A percentile compares a stretch with the other conserved stretches of the same genome.
phyloP scores from a whole-genome alignment of 306 rosid genomes.

The Alnus rubra region DNA sequence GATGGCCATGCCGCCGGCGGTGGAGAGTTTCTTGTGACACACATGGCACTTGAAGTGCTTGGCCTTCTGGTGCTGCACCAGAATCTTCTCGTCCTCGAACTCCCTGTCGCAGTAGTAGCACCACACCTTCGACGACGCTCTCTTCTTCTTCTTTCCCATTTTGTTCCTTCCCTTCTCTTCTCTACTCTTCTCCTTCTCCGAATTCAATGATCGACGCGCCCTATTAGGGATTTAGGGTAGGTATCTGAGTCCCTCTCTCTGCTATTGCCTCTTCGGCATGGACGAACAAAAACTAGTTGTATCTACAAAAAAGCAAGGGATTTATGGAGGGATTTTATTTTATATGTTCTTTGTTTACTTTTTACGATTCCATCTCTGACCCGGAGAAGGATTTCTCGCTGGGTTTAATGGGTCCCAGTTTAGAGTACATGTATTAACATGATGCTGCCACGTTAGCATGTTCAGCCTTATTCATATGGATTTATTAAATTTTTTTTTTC shows the following conservation, averaged over 20 bases:
- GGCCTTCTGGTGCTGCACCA: conserved; percentile 99
- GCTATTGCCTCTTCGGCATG: too few species aligned
- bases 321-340: too few species aligned
- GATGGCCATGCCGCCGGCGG: conserved; percentile 98
- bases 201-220: neutral
- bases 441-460: too few species aligned
- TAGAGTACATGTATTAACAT: too few species aligned
- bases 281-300: neutral
- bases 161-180: neutral
- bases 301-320: neutral
- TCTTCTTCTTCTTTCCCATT: conserved; percentile 99
- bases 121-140: conserved; percentile 93
- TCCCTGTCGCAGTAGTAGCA: conserved; percentile 98
- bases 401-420: neutral
- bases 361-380: neutral
- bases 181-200: neutral
- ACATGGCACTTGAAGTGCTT: conserved; percentile 98
- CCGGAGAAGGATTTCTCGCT: neutral
- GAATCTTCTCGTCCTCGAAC: conserved; percentile 95
- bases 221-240: neutral
- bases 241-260: neutral
- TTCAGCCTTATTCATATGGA: too few species aligned
- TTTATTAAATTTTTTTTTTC: too few species aligned
- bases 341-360: neutral
- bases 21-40: conserved; percentile 98